Conservation (phyloP, 2,329 filamentous ascomycete species). For the Phyllosticta citribraziliensis region DNA sequence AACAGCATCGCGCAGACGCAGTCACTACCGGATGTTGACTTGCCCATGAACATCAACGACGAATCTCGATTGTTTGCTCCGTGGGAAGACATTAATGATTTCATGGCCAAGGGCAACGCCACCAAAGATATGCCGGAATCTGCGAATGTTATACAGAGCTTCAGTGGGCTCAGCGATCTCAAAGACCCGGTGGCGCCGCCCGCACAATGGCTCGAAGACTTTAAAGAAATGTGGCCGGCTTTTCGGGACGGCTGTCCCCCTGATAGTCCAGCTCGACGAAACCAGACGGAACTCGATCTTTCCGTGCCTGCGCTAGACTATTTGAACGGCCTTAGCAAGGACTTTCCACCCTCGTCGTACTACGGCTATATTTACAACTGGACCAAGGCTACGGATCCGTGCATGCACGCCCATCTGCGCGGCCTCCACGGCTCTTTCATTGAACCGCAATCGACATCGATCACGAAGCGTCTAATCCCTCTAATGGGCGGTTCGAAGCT, state of each 20-base stretch:
- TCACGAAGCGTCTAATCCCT: conserved; percentile 36
- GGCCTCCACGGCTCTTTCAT: conserved; percentile 40
- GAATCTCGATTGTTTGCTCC: conserved; percentile 38
- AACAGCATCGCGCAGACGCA: conserved; percentile 30
- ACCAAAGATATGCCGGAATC: neutral
- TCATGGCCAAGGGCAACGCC: conserved; percentile 16
- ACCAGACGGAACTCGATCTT: conserved; percentile 25
- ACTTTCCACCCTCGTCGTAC: conserved; percentile 19
- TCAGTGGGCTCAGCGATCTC: neutral
- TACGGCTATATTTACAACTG: conserved; percentile 40
- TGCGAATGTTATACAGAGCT: neutral
- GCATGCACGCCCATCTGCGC: conserved; percentile 36
- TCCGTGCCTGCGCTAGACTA: conserved; percentile 22
- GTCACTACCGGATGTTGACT: conserved; percentile 33
- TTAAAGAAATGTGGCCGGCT: neutral
- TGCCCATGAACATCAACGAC: conserved; percentile 42
- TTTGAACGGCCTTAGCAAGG: conserved; percentile 15
- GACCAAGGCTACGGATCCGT: conserved; percentile 36
- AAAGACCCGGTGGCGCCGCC: conserved; percentile 20
- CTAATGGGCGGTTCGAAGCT: conserved; percentile 43
- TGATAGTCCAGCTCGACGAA: conserved; percentile 25
- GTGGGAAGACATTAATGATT: conserved; percentile 35
- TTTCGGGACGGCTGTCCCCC: conserved; percentile 25
- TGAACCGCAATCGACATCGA: conserved; percentile 37
- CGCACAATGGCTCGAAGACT: conserved; percentile 18